Conservation (phyloP, 2,329 filamentous ascomycete genomes). For the Anthostomella pinea region DNA sequence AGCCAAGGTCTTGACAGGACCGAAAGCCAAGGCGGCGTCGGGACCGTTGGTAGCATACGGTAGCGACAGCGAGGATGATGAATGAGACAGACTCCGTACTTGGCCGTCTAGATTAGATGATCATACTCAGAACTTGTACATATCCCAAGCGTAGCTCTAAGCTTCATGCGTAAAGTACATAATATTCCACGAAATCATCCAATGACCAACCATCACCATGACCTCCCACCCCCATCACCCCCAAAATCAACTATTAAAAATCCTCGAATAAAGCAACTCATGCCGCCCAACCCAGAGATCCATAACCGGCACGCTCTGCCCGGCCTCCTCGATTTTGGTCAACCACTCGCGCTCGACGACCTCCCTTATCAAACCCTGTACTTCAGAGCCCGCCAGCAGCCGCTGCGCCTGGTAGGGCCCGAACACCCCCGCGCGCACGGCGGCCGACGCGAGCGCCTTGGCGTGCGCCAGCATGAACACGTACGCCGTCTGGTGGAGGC, state of each 20-base stretch:
- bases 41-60: constrained; percentile 85
- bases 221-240: background rate
- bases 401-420: constrained; percentile 79
- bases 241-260: constrained; percentile 70
- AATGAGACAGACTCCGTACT: constrained; percentile 26
- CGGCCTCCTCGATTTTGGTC: constrained; percentile 61
- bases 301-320: constrained; percentile 72
- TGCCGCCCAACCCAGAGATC: constrained; percentile 82
- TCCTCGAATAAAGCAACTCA: constrained; percentile 78
- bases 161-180: too few species aligned
- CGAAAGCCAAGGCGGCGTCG: constrained; percentile 52
- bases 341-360: constrained; percentile 61
- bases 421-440: constrained; percentile 72
- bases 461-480: constrained; percentile 74
- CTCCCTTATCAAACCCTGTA: constrained; percentile 55
- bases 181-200: too few species aligned
- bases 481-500: constrained; percentile 63
- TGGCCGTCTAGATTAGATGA: constrained; percentile 2
- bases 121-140: constrained; percentile 11
- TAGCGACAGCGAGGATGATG: constrained; percentile 76
- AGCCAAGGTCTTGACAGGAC: constrained; percentile 51
- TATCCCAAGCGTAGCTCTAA: too few species aligned
- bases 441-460: constrained; percentile 73
- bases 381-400: constrained; percentile 59
- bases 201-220: background rate